Evolutionary conservation across 495 filamentous ascomycete genomes (phyloP), one percentile per base, ranked within the genome.

Genomic region (Aspergillus heteromorphus): DNA sequence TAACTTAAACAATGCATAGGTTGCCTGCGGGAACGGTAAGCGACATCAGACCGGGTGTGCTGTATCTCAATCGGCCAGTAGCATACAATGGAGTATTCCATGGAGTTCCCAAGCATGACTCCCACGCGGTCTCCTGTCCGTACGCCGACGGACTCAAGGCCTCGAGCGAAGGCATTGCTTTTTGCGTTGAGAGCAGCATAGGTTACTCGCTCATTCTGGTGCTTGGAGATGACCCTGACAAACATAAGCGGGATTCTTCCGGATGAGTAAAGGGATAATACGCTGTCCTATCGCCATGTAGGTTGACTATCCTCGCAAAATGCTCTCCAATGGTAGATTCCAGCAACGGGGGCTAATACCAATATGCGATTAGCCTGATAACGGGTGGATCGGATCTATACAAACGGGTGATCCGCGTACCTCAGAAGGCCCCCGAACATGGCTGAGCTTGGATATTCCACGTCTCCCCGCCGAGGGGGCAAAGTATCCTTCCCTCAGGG

Each of bases 1-100:
- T 2, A 97, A 79, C 67, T 98, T 97, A 69, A 93, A 95, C 18
- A 95, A 57, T 5, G 91, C 91, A 71, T 98, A 97, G 19, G 87
- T 95, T 14, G 82, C 69, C 67, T 85, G 51, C 18, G 56, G 34
- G 10, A 45, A 27, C 10, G n/a, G 45, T 54, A 14, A 51, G 56
- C n/a, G 31, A 41, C 54, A n/a, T 13, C 17, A 7, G 43, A n/a
- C 8, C 2, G 19, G 1, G 17, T n/a, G 30, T 6, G 18, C 19
- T 19, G 40, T 29, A 20, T 11, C 2, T 17, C 13, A 45, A n/a
- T 16, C 7, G 40, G n/a, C 1, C 9, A 42, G 13, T 42, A 31
- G 59, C 77, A 49, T 78, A 85, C 80, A 66, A 86, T 82, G 4
- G 87, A 88, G 64, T 85, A 91, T 71, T 96, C 91, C 64, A 87